Evolutionary conservation across 768 basidiomycete species (phyloP).

Genomic region (Serendipita sp.): DNA sequence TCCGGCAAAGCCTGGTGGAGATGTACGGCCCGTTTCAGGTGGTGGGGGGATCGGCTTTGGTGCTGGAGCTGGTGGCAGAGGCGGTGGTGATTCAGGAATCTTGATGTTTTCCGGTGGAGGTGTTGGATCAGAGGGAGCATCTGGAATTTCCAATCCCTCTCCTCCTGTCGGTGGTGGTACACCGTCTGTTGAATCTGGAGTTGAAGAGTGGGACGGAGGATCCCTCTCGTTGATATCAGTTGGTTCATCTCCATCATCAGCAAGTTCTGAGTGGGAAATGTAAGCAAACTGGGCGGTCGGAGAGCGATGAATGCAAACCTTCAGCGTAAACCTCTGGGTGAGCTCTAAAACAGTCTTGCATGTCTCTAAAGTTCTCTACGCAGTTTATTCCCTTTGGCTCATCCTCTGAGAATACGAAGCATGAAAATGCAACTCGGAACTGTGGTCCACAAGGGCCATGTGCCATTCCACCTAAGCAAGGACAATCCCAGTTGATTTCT

Average conservation of each 20-base stretch:
- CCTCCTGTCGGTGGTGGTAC: neutral
- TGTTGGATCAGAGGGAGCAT: neutral
- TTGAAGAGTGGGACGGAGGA: neutral
- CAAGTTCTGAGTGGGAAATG: neutral
- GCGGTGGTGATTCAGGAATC: neutral
- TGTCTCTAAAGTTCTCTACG: slow-evolving; percentile 90
- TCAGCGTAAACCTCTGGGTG: slow-evolving; percentile 94
- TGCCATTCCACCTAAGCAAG: slow-evolving; percentile 97
- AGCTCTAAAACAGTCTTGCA: slow-evolving; percentile 95
- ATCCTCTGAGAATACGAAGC: slow-evolving; percentile 83
- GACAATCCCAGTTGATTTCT: slow-evolving; percentile 99
- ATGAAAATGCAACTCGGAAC: slow-evolving; percentile 91
- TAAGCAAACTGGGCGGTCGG: neutral
- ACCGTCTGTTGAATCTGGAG: neutral
- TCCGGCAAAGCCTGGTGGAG: neutral
- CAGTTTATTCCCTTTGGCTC: slow-evolving; percentile 98
- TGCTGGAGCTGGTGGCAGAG: neutral
- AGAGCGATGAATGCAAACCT: slow-evolving; percentile 33
- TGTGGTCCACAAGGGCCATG: slow-evolving; percentile 87
- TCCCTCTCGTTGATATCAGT: neutral
- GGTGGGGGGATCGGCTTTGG: too few species aligned
- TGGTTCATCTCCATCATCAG: neutral
- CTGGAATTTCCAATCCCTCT: neutral
- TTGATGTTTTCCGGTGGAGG: neutral
- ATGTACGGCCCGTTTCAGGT: too few species aligned